Evolutionary conservation across 495 filamentous ascomycete species (phyloP), one percentile per base, ranked within the genome.

Genomic region (Mycothermus thermophilus): DNA sequence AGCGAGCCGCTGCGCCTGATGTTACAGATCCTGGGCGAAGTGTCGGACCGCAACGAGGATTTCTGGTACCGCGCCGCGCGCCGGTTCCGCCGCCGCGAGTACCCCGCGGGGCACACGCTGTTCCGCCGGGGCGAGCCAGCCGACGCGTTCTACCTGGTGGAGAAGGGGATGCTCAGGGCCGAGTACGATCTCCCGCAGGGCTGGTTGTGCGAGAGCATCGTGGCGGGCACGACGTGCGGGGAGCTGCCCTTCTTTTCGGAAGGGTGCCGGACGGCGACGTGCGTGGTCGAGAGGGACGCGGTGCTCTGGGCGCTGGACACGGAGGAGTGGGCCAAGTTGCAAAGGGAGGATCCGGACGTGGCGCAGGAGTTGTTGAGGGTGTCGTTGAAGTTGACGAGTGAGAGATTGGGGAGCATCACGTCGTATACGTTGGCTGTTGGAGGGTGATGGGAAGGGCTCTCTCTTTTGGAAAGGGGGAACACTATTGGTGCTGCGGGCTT

Each of bases 181-280:
- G 85, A 90, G 44, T 97, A 96, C 51, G 71, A 88, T 21, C 66
- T 87, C 12, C 83, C 88, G 1, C 90, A 95, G 53, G 90, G 92
- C 4, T 69, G 71, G 43, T 81, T 84, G 46, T 86, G 75, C 30
- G 90, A 97, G 51, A 79, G 83, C 41, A 93, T 97, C 27, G 81
- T 95, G 2, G 84, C 85, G 6, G 90, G 90, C 15, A 86, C 88
- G 16, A 94, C 90, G 8, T 95, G 88, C 49, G 90, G 90, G 17
- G 90, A 97, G 58, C 58, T 96, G 34, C 90, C 90, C 0, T 97
- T 97, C 63, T 97, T 97, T 58, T 80, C 77, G 11, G 80, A 84
- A 47, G 94, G 86, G 0, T 69, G 73, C 18, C 70, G 90, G 24
- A 95, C 85, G 5, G 83, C 83, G 12, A 93, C 83, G 1, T 85